Conservation (phyloP, 179 eudicot species). For the Patellifolia procumbens region DNA sequence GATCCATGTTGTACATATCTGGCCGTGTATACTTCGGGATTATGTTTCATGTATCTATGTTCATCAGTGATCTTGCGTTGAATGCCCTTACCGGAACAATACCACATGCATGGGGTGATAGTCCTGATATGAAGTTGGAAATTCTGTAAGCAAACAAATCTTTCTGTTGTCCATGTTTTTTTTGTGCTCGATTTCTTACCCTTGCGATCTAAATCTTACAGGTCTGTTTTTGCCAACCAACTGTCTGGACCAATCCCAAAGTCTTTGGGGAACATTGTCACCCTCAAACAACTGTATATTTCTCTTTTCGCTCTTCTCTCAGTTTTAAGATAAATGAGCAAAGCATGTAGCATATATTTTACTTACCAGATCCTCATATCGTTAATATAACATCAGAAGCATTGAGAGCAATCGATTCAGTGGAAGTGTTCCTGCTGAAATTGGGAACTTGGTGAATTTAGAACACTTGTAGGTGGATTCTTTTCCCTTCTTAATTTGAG, state of each 20-base stretch:
- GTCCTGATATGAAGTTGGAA: too few species aligned
- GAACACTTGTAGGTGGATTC: slow-evolving; percentile 27
- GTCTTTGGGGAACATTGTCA: slow-evolving; percentile 43
- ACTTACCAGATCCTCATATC: neutral
- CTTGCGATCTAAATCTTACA: slow-evolving; percentile 14
- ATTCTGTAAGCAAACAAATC: too few species aligned
- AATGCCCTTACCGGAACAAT: too few species aligned
- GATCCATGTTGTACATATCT: too few species aligned
- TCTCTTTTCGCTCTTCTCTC: slow-evolving; percentile 20
- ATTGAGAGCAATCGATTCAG: slow-evolving; percentile 45
- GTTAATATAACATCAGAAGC: slow-evolving; percentile 35
- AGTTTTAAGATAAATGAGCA: too few species aligned
- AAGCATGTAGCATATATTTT: neutral
- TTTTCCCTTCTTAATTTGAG: too few species aligned
- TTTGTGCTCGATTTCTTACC: neutral
- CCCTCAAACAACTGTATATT: slow-evolving; percentile 36
- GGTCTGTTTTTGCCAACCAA: slow-evolving; percentile 40
- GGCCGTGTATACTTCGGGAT: too few species aligned
- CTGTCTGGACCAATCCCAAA: slow-evolving; percentile 53
- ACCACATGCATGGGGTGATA: too few species aligned
- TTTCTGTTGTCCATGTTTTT: too few species aligned
- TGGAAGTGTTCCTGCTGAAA: slow-evolving; percentile 55
- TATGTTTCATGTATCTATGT: too few species aligned
- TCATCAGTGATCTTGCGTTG: too few species aligned
- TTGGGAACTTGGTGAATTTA: slow-evolving; percentile 44